Evolutionary conservation across 1,139 yeast species (phyloP), one percentile per base, ranked within the genome.

Genomic region (Suzukiozyma palmioleophila): DNA sequence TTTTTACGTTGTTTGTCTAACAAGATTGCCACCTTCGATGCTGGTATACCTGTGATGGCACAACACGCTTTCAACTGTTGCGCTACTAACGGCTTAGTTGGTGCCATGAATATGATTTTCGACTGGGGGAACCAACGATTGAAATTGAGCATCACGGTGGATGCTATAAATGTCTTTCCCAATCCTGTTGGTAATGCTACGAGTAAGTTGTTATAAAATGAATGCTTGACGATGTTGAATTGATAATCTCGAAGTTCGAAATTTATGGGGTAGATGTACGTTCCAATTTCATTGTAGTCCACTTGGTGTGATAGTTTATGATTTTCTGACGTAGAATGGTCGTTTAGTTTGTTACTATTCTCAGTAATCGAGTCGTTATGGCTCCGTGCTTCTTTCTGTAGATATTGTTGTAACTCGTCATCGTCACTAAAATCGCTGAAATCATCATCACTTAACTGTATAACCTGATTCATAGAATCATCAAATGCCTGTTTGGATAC

Each of bases 121-220:
- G 89, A 79, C 11, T 65, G 61, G 8, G 77, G 77, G 37, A 82
- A 85, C 98, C 98, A 94, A 37, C 95, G 66, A 50, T 77, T 81
- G 62, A 77, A 94, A 56, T 94, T 94, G 42, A 90, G 70, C 88
- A 94, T 94, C 24, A 92, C 94, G 0, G 96, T 84, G 32, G 95
- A 81, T 2, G 98, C 97, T 52, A 94, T 89, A 49, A 94, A 89
- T 0, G 99, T 94, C 62, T 94, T 94, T 35, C 99, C 99, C 58
- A 90, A 71, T 49, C 99, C 99, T 0, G 99, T 94, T 0, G 99
- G 99, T 22, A 94, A 74, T 0, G 97, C 96, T 51, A 95, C 92
- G 32, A 94, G 65, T 3, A 84, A 60, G 54, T 94, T 94, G 46
- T 81, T 73, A 52, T 76, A 81, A 37, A 94, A 66, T 0, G 97